Evolutionary conservation across 192 early-diverging fungal species (phyloP).

Genomic region (Bifiguratus adelaidae): DNA sequence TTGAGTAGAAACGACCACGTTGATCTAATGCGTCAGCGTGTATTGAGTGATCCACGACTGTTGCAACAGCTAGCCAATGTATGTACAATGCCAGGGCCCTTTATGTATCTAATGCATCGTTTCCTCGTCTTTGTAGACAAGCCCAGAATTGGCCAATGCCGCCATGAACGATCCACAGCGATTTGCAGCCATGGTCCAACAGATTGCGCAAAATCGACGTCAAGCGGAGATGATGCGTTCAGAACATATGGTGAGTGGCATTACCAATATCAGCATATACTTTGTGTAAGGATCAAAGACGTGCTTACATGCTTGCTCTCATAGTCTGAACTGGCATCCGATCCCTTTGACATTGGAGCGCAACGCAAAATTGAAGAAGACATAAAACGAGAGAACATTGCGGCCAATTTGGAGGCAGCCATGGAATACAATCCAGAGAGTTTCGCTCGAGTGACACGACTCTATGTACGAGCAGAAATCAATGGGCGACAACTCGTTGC

Average conservation of each 20-base stretch:
- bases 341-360: slow-evolving; percentile 87
- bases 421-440: slow-evolving; percentile 93
- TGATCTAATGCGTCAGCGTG: slow-evolving; percentile 44
- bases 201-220: slow-evolving; percentile 42
- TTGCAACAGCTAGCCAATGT: slow-evolving; percentile 46
- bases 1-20: slow-evolving; percentile 8
- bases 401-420: slow-evolving; percentile 71
- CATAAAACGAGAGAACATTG: slow-evolving; percentile 77
- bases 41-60: slow-evolving; percentile 47
- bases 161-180: slow-evolving; percentile 51
- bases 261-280: not conserved
- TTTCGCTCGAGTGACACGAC: slow-evolving; percentile 84
- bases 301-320: slow-evolving; percentile 11
- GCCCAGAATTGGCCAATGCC: slow-evolving; percentile 55
- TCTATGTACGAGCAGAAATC: slow-evolving; percentile 84
- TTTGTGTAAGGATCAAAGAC: not conserved
- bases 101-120: not conserved
- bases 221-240: slow-evolving; percentile 39
- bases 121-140: slow-evolving; percentile 16
- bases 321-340: slow-evolving; percentile 46
- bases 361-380: slow-evolving; percentile 87
- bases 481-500: slow-evolving; percentile 87
- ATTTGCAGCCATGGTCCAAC: slow-evolving; percentile 48
- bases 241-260: slow-evolving; percentile 24
- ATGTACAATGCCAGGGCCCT: slow-evolving; percentile 12